Conservation (phyloP, 2,329 filamentous ascomycete species). For the Trichophyton simii region DNA sequence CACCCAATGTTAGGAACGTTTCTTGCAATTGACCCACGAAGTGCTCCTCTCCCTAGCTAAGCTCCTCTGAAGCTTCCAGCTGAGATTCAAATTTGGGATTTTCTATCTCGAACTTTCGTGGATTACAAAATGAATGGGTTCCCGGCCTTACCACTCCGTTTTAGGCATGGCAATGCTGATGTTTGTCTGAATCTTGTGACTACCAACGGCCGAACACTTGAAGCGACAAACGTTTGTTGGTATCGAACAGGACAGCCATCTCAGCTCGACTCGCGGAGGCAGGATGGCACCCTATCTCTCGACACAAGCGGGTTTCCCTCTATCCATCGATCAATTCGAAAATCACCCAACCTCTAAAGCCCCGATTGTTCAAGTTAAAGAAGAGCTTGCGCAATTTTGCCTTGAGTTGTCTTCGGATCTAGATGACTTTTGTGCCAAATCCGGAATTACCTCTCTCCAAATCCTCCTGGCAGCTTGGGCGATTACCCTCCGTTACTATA, state of each 20-base stretch:
- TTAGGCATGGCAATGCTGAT: not conserved
- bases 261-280: not conserved
- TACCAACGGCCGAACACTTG: not conserved
- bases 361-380: not conserved
- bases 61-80: not conserved
- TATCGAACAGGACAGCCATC: not conserved
- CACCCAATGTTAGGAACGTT: not conserved
- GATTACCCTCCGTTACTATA: not conserved
- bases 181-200: not conserved
- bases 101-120: no score
- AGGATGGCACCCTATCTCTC: not conserved
- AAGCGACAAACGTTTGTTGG: not conserved
- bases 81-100: not conserved
- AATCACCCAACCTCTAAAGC: not conserved
- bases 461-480: slow-evolving; percentile 1
- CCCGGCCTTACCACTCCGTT: not conserved
- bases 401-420: not conserved
- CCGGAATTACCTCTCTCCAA: not conserved
- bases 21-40: not conserved
- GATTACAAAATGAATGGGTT: not conserved
- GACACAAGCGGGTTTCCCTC: not conserved
- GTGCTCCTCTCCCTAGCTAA: not conserved
- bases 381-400: not conserved
- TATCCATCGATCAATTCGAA: not conserved
- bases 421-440: not conserved